A percentile compares a stretch with the other conserved stretches of the same genome.
Conservation (phyloP, 73 alveolate species). For the Paramecium biaurelia region DNA sequence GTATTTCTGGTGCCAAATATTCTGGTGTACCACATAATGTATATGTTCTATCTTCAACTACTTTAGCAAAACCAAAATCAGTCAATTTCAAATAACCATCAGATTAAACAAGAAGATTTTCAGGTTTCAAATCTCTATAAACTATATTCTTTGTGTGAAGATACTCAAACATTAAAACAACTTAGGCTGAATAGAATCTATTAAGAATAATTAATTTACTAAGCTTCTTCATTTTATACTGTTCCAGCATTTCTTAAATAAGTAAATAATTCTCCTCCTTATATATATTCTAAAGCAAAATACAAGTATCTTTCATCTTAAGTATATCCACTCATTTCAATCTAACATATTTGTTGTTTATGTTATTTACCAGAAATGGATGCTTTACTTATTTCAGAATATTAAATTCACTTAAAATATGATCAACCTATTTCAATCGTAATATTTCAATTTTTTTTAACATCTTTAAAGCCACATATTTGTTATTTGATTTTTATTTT, state of each 20-base stretch:
- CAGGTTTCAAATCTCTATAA: slow-evolving; percentile 97
- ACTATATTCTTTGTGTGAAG: slow-evolving; percentile 94
- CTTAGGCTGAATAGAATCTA: slow-evolving; percentile 67
- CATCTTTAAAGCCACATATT: slow-evolving; percentile 85
- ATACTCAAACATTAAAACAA: slow-evolving; percentile 90
- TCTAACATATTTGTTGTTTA: slow-evolving; percentile 15
- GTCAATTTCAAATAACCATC: slow-evolving; percentile 98
- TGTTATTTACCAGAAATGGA: slow-evolving; percentile 40
- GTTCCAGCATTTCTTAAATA: slow-evolving; percentile 87
- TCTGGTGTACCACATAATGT: slow-evolving; percentile 99
- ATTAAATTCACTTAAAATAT: slow-evolving; percentile 44
- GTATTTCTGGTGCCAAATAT: slow-evolving; percentile 97
- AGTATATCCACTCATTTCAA: slow-evolving; percentile 75
- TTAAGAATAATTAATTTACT: slow-evolving; percentile 67
- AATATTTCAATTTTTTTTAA: slow-evolving; percentile 89
- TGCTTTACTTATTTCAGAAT: slow-evolving; percentile 32
- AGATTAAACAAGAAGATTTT: slow-evolving; percentile 85
- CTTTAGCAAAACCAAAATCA: slow-evolving; percentile 99
- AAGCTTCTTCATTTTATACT: slow-evolving; percentile 73
- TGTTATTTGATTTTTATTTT: neutral
- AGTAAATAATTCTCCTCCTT: slow-evolving; percentile 97
- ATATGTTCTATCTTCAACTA: slow-evolving; percentile 96
- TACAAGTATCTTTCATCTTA: slow-evolving; percentile 89
- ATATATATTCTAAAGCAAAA: slow-evolving; percentile 88
- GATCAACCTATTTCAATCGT: slow-evolving; percentile 77